Conservation (phyloP, 441 rosid genomes). For the Populus hybrid region DNA sequence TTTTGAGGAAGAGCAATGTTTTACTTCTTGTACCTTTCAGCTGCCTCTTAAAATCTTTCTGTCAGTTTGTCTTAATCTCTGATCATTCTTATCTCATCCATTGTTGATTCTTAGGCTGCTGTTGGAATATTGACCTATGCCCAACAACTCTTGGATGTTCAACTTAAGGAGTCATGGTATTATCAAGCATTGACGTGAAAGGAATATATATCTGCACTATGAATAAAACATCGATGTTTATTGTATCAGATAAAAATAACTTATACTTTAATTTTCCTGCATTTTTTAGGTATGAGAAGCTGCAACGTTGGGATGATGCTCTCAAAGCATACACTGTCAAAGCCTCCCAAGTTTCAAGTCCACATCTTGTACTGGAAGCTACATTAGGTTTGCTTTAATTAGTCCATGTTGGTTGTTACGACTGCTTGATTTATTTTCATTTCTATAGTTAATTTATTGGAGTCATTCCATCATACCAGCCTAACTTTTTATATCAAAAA, state of each 20-base stretch:
- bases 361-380: constrained; percentile 81
- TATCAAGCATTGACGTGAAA: constrained; percentile 1
- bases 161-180: constrained; percentile 98
- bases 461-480: no score
- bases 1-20: constrained; percentile 11
- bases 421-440: constrained; percentile 13
- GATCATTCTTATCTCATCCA: constrained; percentile 8
- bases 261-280: constrained; percentile 6
- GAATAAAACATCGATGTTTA: neutral
- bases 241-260: neutral
- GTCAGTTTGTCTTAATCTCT: constrained; percentile 5
- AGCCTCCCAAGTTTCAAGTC: no score
- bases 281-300: constrained; percentile 89
- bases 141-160: constrained; percentile 87
- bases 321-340: no score
- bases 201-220: neutral
- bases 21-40: neutral
- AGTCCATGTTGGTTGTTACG: neutral
- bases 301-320: constrained; percentile 55
- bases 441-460: no score
- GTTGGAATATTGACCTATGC: constrained; percentile 98
- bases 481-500: no score
- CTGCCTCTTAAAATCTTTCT: constrained; percentile 8
- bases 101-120: constrained; percentile 73
- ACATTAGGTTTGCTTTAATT: constrained; percentile 62